Evolutionary conservation across 2,329 filamentous ascomycete genomes (phyloP).

Genomic region (Neopestalotiopsis clavispora): DNA sequence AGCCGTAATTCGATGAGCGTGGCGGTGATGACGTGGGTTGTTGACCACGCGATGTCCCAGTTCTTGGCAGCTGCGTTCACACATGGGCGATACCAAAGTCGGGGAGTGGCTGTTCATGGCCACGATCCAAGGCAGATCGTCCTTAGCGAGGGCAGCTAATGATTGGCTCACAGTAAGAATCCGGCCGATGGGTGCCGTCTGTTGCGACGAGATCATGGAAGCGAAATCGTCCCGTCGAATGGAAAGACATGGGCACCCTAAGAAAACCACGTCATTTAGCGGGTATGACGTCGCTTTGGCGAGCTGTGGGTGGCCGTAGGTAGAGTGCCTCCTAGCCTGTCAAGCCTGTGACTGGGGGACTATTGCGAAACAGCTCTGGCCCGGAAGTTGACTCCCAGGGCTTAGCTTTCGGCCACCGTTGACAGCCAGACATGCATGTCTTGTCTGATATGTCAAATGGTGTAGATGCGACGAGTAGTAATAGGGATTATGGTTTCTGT

Average conservation of each 20-base stretch:
- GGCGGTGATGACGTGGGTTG: not conserved
- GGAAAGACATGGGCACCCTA: not conserved
- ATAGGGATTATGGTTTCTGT: too few relatives aligned
- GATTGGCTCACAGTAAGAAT: not conserved
- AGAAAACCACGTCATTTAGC: not conserved
- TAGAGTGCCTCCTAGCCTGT: too few relatives aligned
- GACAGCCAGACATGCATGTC: too few relatives aligned
- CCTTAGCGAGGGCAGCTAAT: not conserved
- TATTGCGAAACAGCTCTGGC: too few relatives aligned
- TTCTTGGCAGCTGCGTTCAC: not conserved
- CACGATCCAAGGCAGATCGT: not conserved
- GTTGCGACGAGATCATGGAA: not conserved
- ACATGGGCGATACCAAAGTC: not conserved
- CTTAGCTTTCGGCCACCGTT: too few relatives aligned
- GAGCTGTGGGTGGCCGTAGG: not conserved
- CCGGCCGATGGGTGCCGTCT: not conserved
- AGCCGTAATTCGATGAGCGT: not conserved
- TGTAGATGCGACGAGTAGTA: too few relatives aligned
- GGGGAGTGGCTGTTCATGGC: not conserved
- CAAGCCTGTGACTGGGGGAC: too few relatives aligned
- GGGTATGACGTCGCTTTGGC: not conserved
- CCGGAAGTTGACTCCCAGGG: too few relatives aligned
- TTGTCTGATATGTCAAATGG: too few relatives aligned
- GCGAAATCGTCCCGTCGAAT: not conserved
- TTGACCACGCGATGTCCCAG: slow-evolving; percentile 8